Base-by-base conservation (phyloP, 2,329 filamentous ascomycete species). In the Acrocalymma vagum region DNA sequence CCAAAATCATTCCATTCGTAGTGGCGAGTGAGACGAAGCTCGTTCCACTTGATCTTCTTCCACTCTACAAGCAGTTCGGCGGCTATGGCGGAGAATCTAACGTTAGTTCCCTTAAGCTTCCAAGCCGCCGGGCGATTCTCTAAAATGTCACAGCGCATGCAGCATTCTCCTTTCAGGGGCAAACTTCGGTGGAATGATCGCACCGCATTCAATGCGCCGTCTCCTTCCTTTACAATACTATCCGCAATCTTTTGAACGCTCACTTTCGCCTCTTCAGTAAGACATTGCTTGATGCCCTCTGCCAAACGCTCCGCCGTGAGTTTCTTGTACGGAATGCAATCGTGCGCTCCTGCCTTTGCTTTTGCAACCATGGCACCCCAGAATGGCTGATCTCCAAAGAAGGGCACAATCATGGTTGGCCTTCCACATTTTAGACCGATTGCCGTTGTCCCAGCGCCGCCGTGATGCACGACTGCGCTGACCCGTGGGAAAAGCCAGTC, bases 361-460 rank as follows among this genome's bases (percentile, higher is more conserved):
- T 77, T 80, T 4, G 76, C 77, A 1, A 90, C 77, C 82, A 88
- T 88, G 13, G 77, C 75, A 2, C 87, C 87, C 87, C 88, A 91
- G 61, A 91, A 91, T 32, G 85, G 80, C 64, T 91, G 87, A 59
- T 91, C 87, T 3, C 87, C 87, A 51, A 91, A 91, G 69, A 91
- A 91, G 0, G 87, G 87, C 2, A 91, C 84, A 17, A 90, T 80
- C 81, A 90, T 86, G 5, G 85, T 89, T 0, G 87, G 87, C 55
- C 80, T 82, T 3, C 80, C 87, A 48, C 80, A 86, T 62, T 87
- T 88, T 21, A 91, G 73, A 1, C 86, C 86, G 30, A 87, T 87
- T 2, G 87, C 87, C 1, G 86, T 88, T 0, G 87, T 91, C 2
- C 87, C 87, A 0, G 88, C 88, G 9, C 87, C 87, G n/a, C 87